A percentile compares a stretch with the other conserved stretches of the same genome.
These are phyloP conservation scores for Teunomyces gatunensis DNA, from an alignment of 805 yeast species.

Conservation along the genomic window DNA sequence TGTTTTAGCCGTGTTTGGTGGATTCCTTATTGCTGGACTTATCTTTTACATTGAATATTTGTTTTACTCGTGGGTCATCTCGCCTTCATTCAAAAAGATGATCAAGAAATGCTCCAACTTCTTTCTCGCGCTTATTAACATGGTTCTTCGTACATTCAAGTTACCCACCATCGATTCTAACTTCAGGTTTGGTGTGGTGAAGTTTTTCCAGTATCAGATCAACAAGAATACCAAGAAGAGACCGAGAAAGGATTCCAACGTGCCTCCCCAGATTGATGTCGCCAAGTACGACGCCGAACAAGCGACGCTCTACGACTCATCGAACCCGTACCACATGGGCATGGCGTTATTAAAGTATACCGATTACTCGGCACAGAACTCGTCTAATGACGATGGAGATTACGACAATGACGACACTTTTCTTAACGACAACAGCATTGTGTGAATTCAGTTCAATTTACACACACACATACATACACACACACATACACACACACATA, in stretches of 20 bases:
- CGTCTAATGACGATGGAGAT: neutral
- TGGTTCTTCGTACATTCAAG: neutral
- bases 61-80: conserved; percentile 35
- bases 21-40: conserved; percentile 54
- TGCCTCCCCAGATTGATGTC: conserved; percentile 41
- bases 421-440: neutral
- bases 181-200: conserved; percentile 3
- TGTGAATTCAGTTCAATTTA: neutral
- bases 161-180: neutral
- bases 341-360: neutral
- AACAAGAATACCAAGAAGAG: conserved; percentile 28
- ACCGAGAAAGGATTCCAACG: conserved; percentile 55
- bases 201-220: conserved; percentile 9
- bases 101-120: conserved; percentile 9
- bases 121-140: neutral
- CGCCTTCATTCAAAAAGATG: conserved; percentile 25
- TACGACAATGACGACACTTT: conserved; percentile 1
- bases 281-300: conserved; percentile 1
- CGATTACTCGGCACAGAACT: neutral
- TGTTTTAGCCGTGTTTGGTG: conserved; percentile 65
- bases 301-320: neutral
- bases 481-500: neutral
- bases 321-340: neutral
- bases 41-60: conserved; percentile 39
- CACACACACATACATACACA: no score